These are phyloP conservation scores for Ogataea chonburiensis DNA, from an alignment of 805 yeast genomes.

Conservation along the genomic window DNA sequence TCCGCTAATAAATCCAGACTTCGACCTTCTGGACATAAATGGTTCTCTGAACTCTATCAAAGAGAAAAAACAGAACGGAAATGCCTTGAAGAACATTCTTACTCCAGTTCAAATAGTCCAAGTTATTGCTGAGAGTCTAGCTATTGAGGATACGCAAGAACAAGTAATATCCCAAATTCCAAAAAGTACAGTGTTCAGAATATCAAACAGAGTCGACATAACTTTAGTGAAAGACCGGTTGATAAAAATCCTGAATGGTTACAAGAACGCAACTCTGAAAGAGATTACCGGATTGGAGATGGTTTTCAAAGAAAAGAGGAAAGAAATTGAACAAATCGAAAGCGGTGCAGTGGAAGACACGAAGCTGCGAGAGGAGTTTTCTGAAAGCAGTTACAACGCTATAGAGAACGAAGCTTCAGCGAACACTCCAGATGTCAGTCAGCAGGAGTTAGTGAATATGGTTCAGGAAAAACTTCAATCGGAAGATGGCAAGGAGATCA, in stretches of 20 bases:
- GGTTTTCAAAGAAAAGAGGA: constrained; percentile 34
- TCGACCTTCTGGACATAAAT: constrained; percentile 34
- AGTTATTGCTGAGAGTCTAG: constrained; percentile 36
- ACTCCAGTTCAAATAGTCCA: constrained; percentile 37
- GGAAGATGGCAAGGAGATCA: constrained; percentile 9
- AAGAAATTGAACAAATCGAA: constrained; percentile 42
- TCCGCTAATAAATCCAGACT: constrained; percentile 36
- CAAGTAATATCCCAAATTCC: constrained; percentile 35
- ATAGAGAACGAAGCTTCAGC: too few species aligned
- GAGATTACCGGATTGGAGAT: constrained; percentile 41
- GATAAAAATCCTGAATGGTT: constrained; percentile 34
- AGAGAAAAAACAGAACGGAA: constrained; percentile 22
- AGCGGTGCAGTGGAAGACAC: constrained; percentile 41
- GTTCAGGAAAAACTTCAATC: constrained; percentile 12
- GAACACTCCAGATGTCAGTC: constrained; percentile 15
- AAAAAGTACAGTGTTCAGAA: constrained; percentile 33
- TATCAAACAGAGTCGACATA: constrained; percentile 33
- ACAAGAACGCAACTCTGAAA: constrained; percentile 33
- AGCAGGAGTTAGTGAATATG: constrained; percentile 6
- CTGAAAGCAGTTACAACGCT: too few species aligned
- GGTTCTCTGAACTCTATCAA: constrained; percentile 27
- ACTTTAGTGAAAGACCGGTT: constrained; percentile 35
- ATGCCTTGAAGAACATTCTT: constrained; percentile 23
- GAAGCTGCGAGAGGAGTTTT: constrained; percentile 29
- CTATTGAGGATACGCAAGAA: constrained; percentile 30